Percentiles rank a stretch among this genome's conserved stretches.
These are phyloP conservation scores for Ganoderma lucidum DNA, from an alignment of 1,284 basidiomycete genomes.

Conservation along the genomic window DNA sequence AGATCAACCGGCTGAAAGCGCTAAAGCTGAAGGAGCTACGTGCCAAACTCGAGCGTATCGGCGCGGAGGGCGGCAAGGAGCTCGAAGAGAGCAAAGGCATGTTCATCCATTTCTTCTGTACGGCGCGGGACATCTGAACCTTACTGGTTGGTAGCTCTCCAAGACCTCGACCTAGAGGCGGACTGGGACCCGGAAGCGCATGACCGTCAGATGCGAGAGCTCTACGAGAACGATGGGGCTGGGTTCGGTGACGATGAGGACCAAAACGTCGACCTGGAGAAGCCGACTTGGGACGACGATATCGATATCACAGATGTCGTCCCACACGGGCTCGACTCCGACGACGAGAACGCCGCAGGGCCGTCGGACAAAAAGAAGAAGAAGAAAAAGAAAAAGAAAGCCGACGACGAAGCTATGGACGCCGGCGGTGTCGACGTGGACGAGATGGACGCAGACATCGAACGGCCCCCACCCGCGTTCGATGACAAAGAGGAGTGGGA, in stretches of 20 bases:
- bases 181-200: constrained; percentile 88
- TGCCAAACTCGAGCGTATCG: constrained; percentile 76
- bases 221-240: constrained; percentile 69
- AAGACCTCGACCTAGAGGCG: constrained; percentile 75
- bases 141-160: constrained; percentile 55
- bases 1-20: constrained; percentile 80
- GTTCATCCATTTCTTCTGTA: constrained; percentile 17
- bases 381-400: constrained; percentile 55
- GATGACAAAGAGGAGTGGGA: constrained; percentile 78
- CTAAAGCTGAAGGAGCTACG: constrained; percentile 88
- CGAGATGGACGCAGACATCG: constrained; percentile 78
- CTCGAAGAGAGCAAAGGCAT: constrained; percentile 55
- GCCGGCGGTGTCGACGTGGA: constrained; percentile 65
- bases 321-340: constrained; percentile 27
- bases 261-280: constrained; percentile 50
- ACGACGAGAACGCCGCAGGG: constrained; percentile 60
- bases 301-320: constrained; percentile 82
- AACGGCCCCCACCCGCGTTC: constrained; percentile 35
- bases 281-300: constrained; percentile 84
- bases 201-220: constrained; percentile 77
- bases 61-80: constrained; percentile 66
- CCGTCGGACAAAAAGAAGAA: constrained; percentile 54
- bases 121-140: not conserved
- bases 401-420: constrained; percentile 47
- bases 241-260: constrained; percentile 40